phyloP scores from a whole-genome alignment of 768 basidiomycete species.

The Psilocybe sp. region DNA sequence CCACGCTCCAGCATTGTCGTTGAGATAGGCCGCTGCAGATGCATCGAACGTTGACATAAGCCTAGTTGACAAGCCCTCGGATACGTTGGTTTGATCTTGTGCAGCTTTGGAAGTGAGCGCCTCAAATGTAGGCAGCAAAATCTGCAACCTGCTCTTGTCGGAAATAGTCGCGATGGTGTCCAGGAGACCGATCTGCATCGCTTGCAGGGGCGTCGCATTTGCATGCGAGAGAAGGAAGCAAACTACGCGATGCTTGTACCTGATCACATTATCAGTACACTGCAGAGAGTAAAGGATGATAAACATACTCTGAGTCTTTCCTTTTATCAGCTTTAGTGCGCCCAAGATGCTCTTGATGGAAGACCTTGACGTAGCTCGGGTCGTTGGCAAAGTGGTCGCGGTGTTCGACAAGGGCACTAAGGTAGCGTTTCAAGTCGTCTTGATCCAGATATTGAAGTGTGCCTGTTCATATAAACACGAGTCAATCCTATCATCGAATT shows the following conservation, averaged over 20 bases:
- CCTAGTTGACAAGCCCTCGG: constrained; percentile 35
- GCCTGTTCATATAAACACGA: constrained; percentile 12
- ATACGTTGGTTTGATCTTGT: constrained; percentile 8
- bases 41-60: constrained; percentile 53
- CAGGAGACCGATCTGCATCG: constrained; percentile 55
- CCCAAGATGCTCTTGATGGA: constrained; percentile 58
- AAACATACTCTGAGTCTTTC: constrained; percentile 48
- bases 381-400: constrained; percentile 62
- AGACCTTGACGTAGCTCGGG: constrained; percentile 47
- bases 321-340: constrained; percentile 49
- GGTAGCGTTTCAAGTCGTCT: constrained; percentile 58
- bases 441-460: constrained; percentile 71
- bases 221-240: constrained; percentile 83
- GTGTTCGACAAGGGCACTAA: constrained; percentile 46
- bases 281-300: constrained; percentile 5
- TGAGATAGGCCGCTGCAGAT: constrained; percentile 42
- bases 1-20: constrained; percentile 48
- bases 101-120: constrained; percentile 23
- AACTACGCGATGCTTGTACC: constrained; percentile 68
- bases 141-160: constrained; percentile 44
- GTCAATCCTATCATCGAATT: constrained; percentile 5
- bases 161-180: constrained; percentile 41
- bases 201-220: constrained; percentile 47
- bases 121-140: constrained; percentile 59
- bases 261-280: constrained; percentile 23